Percentiles rank a stretch among this genome's conserved stretches.
Evolutionary conservation across 2,329 filamentous ascomycete genomes (phyloP).

Genomic region (Nothomitra cinnamomea): DNA sequence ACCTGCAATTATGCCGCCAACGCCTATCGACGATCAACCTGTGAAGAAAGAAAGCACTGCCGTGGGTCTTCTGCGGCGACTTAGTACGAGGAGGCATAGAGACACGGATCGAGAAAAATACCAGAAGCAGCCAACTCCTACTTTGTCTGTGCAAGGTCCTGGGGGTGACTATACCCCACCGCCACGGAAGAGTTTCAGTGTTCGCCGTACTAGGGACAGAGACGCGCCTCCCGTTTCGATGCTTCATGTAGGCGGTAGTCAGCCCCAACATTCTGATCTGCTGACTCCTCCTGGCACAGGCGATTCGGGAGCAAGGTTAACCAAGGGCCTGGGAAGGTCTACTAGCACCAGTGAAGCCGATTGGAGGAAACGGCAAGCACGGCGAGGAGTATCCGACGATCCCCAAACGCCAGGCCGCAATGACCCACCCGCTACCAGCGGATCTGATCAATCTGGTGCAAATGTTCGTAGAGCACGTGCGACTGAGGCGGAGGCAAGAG

Average conservation of each 20-base stretch:
- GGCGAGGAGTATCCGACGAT: slow-evolving; percentile 36
- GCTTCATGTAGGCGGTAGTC: slow-evolving; percentile 38
- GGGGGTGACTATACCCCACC: slow-evolving; percentile 40
- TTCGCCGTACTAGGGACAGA: slow-evolving; percentile 43
- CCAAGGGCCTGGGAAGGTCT: slow-evolving; percentile 62
- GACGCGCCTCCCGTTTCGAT: slow-evolving; percentile 32
- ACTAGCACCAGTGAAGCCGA: slow-evolving; percentile 87
- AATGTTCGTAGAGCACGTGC: slow-evolving; percentile 17
- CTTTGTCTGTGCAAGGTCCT: slow-evolving; percentile 66
- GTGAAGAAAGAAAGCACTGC: slow-evolving; percentile 76
- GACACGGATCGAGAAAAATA: slow-evolving; percentile 45
- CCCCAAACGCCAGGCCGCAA: slow-evolving; percentile 33
- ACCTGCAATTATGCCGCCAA: slow-evolving; percentile 36
- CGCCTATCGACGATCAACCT: slow-evolving; percentile 34
- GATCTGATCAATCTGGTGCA: slow-evolving; percentile 56
- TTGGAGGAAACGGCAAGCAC: slow-evolving; percentile 46
- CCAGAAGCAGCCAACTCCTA: slow-evolving; percentile 51
- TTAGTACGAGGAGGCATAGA: slow-evolving; percentile 70
- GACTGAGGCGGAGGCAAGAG: slow-evolving; percentile 29
- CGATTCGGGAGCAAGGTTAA: slow-evolving; percentile 40
- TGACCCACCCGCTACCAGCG: slow-evolving; percentile 52
- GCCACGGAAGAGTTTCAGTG: slow-evolving; percentile 77
- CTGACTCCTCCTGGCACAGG: slow-evolving; percentile 54
- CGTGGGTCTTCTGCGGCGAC: slow-evolving; percentile 66
- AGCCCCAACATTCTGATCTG: slow-evolving; percentile 62